Conservation (phyloP, 306 rosid genomes). For the Myrica gale region DNA sequence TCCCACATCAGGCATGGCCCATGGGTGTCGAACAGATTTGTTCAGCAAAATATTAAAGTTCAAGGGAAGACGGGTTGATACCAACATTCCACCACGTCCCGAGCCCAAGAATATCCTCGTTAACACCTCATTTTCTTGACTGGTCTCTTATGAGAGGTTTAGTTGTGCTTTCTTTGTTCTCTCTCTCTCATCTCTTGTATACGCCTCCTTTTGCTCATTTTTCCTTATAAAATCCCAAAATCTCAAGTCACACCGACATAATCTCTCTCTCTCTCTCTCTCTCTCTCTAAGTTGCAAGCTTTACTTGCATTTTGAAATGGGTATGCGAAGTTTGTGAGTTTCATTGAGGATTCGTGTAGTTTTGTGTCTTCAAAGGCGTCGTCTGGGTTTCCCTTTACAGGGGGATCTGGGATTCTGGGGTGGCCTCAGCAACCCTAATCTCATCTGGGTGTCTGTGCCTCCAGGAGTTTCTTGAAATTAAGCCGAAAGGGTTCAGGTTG, state of each 20-base stretch:
- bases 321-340: conserved; percentile 9
- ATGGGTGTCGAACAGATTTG: conserved; percentile 27
- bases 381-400: conserved; percentile 5
- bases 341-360: conserved; percentile 6
- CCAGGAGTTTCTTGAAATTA: conserved; percentile 18
- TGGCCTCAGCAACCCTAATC: conserved; percentile 27
- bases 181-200: conserved; percentile 27
- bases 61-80: conserved; percentile 35
- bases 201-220: conserved; percentile 9
- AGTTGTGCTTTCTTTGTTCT: conserved; percentile 33
- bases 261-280: background rate
- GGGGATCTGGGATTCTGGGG: conserved; percentile 41
- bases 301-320: conserved; percentile 16
- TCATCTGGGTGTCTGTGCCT: conserved; percentile 32
- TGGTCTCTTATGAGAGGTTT: conserved; percentile 26
- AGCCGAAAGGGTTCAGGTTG: conserved; percentile 41
- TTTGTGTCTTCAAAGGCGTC: background rate
- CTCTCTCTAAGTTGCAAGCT: conserved; percentile 14
- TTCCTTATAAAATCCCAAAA: conserved; percentile 29
- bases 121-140: conserved; percentile 33
- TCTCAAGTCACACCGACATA: conserved; percentile 6
- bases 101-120: conserved; percentile 5
- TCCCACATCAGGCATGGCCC: conserved; percentile 25
- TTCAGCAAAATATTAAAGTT: conserved; percentile 22
- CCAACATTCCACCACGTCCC: conserved; percentile 45